A percentile compares a stretch with the other conserved stretches of the same genome.
These are phyloP conservation scores for Ceraceosorus bombacis DNA, from an alignment of 1,284 basidiomycete species.

Conservation along the genomic window DNA sequence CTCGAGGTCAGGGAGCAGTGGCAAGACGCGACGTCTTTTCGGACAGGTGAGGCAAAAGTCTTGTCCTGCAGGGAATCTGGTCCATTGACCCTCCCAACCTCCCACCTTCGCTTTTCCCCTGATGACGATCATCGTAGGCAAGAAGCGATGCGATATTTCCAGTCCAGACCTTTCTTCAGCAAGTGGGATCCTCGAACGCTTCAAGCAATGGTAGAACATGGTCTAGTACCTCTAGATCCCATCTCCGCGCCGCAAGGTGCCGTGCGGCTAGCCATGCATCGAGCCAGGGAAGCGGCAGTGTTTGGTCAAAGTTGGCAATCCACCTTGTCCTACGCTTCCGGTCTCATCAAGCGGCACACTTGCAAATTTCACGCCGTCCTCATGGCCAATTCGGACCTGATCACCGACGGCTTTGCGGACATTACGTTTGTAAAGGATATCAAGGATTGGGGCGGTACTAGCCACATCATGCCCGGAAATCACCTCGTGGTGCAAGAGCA, in stretches of 20 bases:
- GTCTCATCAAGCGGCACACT: neutral
- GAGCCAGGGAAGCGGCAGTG: constrained; percentile 37
- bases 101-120: too few relatives aligned
- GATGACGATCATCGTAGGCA: constrained; percentile 2
- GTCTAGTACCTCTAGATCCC: constrained; percentile 49
- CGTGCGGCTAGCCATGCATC: constrained; percentile 30
- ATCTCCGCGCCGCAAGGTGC: constrained; percentile 9
- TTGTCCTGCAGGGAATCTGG: constrained; percentile 16
- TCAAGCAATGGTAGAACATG: constrained; percentile 62
- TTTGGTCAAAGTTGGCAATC: constrained; percentile 26
- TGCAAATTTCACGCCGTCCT: neutral
- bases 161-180: constrained; percentile 61
- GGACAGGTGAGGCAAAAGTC: constrained; percentile 4
- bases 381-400: neutral
- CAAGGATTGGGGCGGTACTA: neutral
- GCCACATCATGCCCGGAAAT: neutral
- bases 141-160: constrained; percentile 49
- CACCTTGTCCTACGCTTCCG: constrained; percentile 7
- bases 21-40: constrained; percentile 5
- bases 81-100: neutral
- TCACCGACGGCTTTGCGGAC: neutral
- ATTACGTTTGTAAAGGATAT: neutral
- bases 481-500: neutral
- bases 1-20: constrained; percentile 3
- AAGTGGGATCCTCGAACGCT: constrained; percentile 67